A percentile compares a stretch with the other conserved stretches of the same genome.
phyloP scores from a whole-genome alignment of 805 yeast species.

The Schwanniomyces polymorphus region DNA sequence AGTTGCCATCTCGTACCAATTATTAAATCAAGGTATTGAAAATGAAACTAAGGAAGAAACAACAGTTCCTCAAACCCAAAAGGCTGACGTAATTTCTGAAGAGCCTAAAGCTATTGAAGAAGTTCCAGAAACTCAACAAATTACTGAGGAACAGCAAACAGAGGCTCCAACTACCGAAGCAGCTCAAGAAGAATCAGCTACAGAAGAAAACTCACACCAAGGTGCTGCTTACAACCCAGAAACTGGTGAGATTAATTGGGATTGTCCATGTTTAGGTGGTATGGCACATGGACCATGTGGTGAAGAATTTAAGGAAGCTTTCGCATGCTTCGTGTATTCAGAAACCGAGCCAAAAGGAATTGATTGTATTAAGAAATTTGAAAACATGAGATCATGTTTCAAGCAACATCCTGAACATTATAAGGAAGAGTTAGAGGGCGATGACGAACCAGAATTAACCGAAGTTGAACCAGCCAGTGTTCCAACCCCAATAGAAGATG shows the following conservation, averaged over 20 bases:
- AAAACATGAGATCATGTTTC: conserved; percentile 92
- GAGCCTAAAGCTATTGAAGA: neutral
- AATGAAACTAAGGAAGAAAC: conserved; percentile 8
- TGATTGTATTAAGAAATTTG: conserved; percentile 90
- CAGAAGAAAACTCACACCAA: conserved; percentile 26
- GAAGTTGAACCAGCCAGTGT: neutral
- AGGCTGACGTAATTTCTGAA: neutral
- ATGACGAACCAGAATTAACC: conserved; percentile 34
- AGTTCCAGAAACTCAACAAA: conserved; percentile 4
- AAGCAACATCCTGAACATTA: conserved; percentile 89
- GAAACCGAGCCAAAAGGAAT: conserved; percentile 95
- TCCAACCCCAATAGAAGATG: conserved; percentile 1
- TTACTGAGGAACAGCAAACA: neutral
- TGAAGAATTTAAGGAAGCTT: conserved; percentile 59
- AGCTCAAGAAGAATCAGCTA: conserved; percentile 1
- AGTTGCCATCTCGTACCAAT: conserved; percentile 7
- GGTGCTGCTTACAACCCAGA: conserved; percentile 88
- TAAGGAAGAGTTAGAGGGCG: conserved; percentile 86
- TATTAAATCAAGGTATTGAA: conserved; percentile 6
- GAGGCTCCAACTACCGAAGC: neutral
- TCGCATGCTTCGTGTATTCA: conserved; percentile 91
- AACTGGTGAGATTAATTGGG: conserved; percentile 99
- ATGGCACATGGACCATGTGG: conserved; percentile 99
- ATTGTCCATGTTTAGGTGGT: conserved; percentile 98
- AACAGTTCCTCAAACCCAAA: neutral